Base-by-base conservation (phyloP, 2,329 filamentous ascomycete genomes). In the Spiromastix sp. region DNA sequence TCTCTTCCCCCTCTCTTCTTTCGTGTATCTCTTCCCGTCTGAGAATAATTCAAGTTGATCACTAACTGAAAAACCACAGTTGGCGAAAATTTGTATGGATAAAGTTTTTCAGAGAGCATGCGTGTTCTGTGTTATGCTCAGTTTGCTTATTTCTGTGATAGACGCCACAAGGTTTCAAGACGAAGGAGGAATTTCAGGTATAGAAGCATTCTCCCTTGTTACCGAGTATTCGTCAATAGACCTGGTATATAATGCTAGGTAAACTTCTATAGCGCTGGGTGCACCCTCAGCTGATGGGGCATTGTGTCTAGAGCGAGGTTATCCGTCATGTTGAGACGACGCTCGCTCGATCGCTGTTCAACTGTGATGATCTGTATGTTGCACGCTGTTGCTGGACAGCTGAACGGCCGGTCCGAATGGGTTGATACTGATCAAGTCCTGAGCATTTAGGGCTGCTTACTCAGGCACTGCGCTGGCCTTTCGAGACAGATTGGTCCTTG, bases 301-400 rank as follows among this genome's bases (percentile, higher is more conserved):
- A n/a, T n/a, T n/a, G n/a, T n/a, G 15, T 10, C 15, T 70, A 91
- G 68, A 77, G 68, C 57, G 87, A 94, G 55, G 73, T 93, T 38
- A 85, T 98, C 45, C 80, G 81, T 46, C 91, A 98, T 68, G 84
- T 98, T 53, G 91, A 98, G 65, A 96, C 91, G 3, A 94, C 87
- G 3, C 72, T 98, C 42, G 91, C 91, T 43, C 84, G 91, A 42
- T 95, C 87, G 54, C 76, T 98, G 59, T 96, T 89, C 74, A 98
- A 98, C 64, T 98, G 91, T 64, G 87, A 98, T 67, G 91, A 98
- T 64, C 61, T 70, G 60, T 73, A 51, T 43, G 66, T 48, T n/a
- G n/a, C n/a, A n/a, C n/a, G n/a, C n/a, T n/a, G n/a, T n/a, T n/a
- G n/a, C n/a, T n/a, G n/a, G n/a, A n/a, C n/a, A n/a, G n/a, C n/a